A percentile compares a stretch with the other conserved stretches of the same genome.
These are phyloP conservation scores for Annona cherimola DNA, from an alignment of 164 flowering plant species.

Conservation along the genomic window DNA sequence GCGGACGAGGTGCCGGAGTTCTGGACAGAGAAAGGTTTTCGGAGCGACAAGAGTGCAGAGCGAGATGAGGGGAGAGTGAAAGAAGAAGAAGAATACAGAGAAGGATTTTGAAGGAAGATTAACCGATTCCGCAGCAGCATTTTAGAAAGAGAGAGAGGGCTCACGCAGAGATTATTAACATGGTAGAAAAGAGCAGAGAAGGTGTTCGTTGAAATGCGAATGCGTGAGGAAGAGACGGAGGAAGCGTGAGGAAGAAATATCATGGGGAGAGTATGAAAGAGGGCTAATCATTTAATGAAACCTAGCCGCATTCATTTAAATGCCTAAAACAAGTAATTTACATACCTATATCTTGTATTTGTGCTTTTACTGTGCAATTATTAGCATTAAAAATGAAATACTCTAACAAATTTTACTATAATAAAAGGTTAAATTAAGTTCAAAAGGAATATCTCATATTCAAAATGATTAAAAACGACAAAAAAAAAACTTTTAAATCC, in stretches of 20 bases:
- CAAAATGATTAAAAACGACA: too few relatives aligned
- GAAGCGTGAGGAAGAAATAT: not conserved
- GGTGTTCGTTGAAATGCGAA: not conserved
- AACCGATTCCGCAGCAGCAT: constrained; percentile 35
- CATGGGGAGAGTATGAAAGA: not conserved
- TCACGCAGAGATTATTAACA: not conserved
- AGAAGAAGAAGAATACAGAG: constrained; percentile 7
- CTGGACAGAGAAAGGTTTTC: constrained; percentile 13
- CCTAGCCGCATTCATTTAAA: too few relatives aligned
- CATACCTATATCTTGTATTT: too few relatives aligned
- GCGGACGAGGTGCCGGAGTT: constrained; percentile 18
- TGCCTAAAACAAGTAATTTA: too few relatives aligned
- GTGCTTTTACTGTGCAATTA: too few relatives aligned
- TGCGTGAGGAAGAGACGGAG: not conserved
- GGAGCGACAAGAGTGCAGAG: constrained; percentile 9
- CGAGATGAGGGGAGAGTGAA: constrained; percentile 3
- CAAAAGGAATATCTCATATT: too few relatives aligned
- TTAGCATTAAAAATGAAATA: too few relatives aligned
- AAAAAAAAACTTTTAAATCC: too few relatives aligned
- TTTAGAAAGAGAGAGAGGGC: not conserved
- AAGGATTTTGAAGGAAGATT: constrained; percentile 11
- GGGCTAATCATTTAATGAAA: not conserved
- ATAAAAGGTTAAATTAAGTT: too few relatives aligned
- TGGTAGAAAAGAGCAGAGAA: too few relatives aligned
- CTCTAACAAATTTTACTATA: too few relatives aligned